Conservation (phyloP, 495 filamentous ascomycete genomes). For the Cladorrhinum samala region DNA sequence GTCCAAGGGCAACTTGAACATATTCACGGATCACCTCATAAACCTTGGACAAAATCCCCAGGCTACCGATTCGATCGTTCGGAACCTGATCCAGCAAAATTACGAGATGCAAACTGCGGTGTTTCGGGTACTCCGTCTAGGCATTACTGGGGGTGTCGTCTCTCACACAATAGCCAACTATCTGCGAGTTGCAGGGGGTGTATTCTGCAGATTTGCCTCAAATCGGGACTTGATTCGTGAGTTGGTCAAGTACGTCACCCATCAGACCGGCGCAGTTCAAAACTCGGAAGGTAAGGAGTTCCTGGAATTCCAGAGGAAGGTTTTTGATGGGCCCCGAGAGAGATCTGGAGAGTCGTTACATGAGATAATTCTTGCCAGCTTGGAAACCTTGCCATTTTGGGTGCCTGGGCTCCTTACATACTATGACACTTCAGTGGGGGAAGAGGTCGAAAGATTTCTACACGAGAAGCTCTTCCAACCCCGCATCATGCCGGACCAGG, state of each 20-base stretch:
- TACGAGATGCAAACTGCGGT: conserved; percentile 29
- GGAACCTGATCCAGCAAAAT: conserved; percentile 33
- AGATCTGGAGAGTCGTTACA: conserved; percentile 18
- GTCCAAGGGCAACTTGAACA: conserved; percentile 29
- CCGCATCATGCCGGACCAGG: conserved; percentile 21
- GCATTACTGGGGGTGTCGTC: conserved; percentile 30
- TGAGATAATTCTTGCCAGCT: conserved; percentile 23
- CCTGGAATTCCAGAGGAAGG: conserved; percentile 34
- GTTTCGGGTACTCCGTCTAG: conserved; percentile 25
- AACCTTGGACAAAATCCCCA: conserved; percentile 41
- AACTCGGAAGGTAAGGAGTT: conserved; percentile 37
- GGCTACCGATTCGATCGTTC: conserved; percentile 40
- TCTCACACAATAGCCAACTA: conserved; percentile 30
- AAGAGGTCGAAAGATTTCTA: conserved; percentile 49
- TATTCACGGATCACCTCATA: conserved; percentile 48
- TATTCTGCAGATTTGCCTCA: conserved; percentile 31
- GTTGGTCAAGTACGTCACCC: conserved; percentile 30
- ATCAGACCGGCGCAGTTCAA: conserved; percentile 35
- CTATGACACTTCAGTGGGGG: conserved; percentile 49
- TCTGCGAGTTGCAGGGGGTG: conserved; percentile 27
- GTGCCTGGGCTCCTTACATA: conserved; percentile 62
- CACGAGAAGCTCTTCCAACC: conserved; percentile 49
- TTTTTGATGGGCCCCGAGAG: conserved; percentile 24
- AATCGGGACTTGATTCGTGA: conserved; percentile 19
- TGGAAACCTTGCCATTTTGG: conserved; percentile 57